Percentiles rank a stretch among this genome's conserved stretches.
Conservation (phyloP, 2,329 filamentous ascomycete genomes). For the Exophiala xenobiotica region DNA sequence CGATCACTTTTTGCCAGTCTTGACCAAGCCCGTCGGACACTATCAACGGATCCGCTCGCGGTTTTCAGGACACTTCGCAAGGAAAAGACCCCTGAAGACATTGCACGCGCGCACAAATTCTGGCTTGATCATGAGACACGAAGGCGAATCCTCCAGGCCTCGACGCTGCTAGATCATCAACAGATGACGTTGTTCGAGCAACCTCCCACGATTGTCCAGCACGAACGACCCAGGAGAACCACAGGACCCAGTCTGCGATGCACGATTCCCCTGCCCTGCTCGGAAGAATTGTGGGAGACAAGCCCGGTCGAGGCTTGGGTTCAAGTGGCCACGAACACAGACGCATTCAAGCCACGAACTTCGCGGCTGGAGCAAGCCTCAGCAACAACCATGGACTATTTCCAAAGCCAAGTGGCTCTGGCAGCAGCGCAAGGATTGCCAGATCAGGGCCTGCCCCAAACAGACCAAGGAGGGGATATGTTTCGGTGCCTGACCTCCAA, state of each 20-base stretch:
- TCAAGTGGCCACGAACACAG: conserved; percentile 23
- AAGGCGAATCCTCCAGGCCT: conserved; percentile 37
- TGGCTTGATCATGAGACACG: conserved; percentile 39
- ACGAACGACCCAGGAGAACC: conserved; percentile 19
- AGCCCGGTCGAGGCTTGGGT: conserved; percentile 33
- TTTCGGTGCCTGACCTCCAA: conserved; percentile 31
- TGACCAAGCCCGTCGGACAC: conserved; percentile 33
- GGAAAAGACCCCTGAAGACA: conserved; percentile 29
- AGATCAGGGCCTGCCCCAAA: conserved; percentile 9
- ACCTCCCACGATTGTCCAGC: conserved; percentile 33
- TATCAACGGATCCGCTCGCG: conserved; percentile 34
- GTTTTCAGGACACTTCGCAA: conserved; percentile 33
- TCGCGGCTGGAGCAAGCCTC: conserved; percentile 1
- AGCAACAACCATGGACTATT: conserved; percentile 19
- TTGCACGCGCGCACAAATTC: conserved; percentile 35
- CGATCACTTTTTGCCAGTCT: conserved; percentile 38
- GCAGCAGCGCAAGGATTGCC: conserved; percentile 12
- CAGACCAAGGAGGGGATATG: conserved; percentile 10
- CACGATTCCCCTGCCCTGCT: conserved; percentile 36
- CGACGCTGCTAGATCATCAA: conserved; percentile 37
- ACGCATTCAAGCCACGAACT: conserved; percentile 5
- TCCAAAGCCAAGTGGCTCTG: conserved; percentile 25
- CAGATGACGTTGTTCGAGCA: conserved; percentile 37
- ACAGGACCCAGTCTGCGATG: conserved; percentile 16
- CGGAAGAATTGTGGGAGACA: conserved; percentile 36